Evolutionary conservation across 176 grass and related monocot species (phyloP), one percentile per base, ranked within the genome.

Genomic region (Eremochloa ophiuroides): DNA sequence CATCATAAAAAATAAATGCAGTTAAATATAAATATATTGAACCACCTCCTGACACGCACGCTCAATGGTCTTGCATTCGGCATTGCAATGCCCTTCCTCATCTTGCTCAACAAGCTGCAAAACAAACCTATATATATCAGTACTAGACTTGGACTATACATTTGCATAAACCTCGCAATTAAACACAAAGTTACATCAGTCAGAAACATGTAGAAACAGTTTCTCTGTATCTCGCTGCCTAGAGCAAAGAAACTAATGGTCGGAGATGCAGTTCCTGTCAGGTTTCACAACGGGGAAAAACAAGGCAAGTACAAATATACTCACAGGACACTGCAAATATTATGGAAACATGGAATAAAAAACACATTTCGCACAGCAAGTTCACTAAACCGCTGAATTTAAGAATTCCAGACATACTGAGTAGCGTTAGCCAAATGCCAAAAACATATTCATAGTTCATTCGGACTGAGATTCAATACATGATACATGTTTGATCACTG

Each of bases 1-100:
- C 20, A 6, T 9, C 5, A 26, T 28, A 20, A 29, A 28, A 17
- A 41, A 35, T 35, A 3, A 31, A 47, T 35, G 64, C 14, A 25
- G 12, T 43, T 37, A 65, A 56, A 73, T 9, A 23, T 35, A 35
- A 4, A 35, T 69, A 66, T 37, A 77, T 34, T 2, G 1, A 65
- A 53, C 89, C 70, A 98, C 95, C 92, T 98, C 88, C 74, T 98
- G 95, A 62, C 95, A 98, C 76, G 95, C 90, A 63, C 86, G 84
- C 65, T 98, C 93, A 65, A 98, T 95, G 41, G 95, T 98, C 72
- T 98, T 95, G 75, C 95, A 98, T 86, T 95, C 86, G 25, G 95
- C 85, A 51, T 95, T 95, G 70, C 95, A 95, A 37, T 95, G 90
- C 9, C 95, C 95, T 84, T 98, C 95, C 82, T 89, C 84, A 63